Conservation (phyloP, 1,139 yeast genomes). For the Torulaspora globosa region DNA sequence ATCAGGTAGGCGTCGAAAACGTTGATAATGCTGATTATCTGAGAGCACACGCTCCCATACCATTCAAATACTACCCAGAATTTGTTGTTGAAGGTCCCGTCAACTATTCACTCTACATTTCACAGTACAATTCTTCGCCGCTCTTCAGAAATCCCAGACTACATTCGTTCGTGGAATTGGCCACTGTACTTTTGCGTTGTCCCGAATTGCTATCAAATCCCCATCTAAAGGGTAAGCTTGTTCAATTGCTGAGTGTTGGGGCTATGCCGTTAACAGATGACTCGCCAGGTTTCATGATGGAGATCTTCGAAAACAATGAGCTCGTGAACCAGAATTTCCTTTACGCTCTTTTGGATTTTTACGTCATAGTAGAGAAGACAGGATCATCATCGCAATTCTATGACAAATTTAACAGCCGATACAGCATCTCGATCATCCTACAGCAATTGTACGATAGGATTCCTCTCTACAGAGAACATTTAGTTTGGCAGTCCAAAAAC, state of each 20-base stretch:
- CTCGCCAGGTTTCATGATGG: conserved; percentile 70
- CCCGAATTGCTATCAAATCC: conserved; percentile 89
- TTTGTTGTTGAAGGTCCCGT: conserved; percentile 80
- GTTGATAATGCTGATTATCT: conserved; percentile 69
- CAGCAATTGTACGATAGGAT: conserved; percentile 74
- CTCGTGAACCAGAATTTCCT: conserved; percentile 63
- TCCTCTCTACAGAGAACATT: conserved; percentile 61
- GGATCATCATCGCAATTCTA: conserved; percentile 94
- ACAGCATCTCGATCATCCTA: conserved; percentile 75
- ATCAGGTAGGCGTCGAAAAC: conserved; percentile 51
- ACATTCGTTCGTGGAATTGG: conserved; percentile 62
- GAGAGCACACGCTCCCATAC: conserved; percentile 61
- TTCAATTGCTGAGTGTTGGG: conserved; percentile 77
- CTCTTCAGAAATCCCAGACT: conserved; percentile 52
- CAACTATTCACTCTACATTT: conserved; percentile 62
- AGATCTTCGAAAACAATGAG: conserved; percentile 59
- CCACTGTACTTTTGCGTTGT: conserved; percentile 71
- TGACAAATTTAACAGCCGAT: conserved; percentile 90
- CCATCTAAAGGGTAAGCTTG: conserved; percentile 79
- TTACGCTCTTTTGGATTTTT: conserved; percentile 80
- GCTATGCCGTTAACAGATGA: conserved; percentile 55
- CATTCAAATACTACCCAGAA: conserved; percentile 85
- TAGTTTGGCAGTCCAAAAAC: conserved; percentile 59
- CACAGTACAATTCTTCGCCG: conserved; percentile 59
- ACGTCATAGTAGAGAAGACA: conserved; percentile 92